phyloP scores from a whole-genome alignment of 805 yeast species.

The Saccharomycopsis olivae region DNA sequence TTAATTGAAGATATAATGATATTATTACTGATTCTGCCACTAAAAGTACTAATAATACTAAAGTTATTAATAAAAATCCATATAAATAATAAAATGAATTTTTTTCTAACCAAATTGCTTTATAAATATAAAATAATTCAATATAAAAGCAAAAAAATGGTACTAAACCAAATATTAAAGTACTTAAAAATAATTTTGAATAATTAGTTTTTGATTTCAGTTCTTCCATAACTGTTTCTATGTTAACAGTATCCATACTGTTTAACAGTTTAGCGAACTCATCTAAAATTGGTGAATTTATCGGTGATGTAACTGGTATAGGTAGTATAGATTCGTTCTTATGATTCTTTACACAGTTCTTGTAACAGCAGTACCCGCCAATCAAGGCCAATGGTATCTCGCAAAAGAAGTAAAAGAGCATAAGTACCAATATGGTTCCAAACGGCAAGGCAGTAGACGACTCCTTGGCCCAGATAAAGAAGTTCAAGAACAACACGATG shows the following conservation, averaged over 20 bases:
- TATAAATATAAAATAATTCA: conserved; percentile 61
- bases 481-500: conserved; percentile 46
- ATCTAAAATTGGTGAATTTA: conserved; percentile 15
- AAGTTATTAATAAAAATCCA: conserved; percentile 61
- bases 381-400: conserved; percentile 65
- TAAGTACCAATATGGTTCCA: conserved; percentile 53
- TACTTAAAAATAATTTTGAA: conserved; percentile 19
- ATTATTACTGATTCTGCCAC: conserved; percentile 65
- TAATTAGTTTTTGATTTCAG: not conserved
- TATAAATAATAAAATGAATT: conserved; percentile 71
- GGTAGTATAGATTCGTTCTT: conserved; percentile 16
- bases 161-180: conserved; percentile 51
- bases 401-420: conserved; percentile 50
- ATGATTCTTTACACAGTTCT: conserved; percentile 8
- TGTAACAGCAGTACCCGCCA: conserved; percentile 54
- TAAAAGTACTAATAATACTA: conserved; percentile 46
- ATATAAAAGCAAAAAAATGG: conserved; percentile 79
- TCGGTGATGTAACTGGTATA: conserved; percentile 25
- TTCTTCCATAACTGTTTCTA: not conserved
- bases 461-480: conserved; percentile 65
- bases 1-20: conserved; percentile 46
- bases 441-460: conserved; percentile 73
- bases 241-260: not conserved
- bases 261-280: not conserved
- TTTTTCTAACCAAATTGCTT: conserved; percentile 72